Conservation (phyloP, 805 yeast genomes). For the Metschnikowia baotianmanensis region DNA sequence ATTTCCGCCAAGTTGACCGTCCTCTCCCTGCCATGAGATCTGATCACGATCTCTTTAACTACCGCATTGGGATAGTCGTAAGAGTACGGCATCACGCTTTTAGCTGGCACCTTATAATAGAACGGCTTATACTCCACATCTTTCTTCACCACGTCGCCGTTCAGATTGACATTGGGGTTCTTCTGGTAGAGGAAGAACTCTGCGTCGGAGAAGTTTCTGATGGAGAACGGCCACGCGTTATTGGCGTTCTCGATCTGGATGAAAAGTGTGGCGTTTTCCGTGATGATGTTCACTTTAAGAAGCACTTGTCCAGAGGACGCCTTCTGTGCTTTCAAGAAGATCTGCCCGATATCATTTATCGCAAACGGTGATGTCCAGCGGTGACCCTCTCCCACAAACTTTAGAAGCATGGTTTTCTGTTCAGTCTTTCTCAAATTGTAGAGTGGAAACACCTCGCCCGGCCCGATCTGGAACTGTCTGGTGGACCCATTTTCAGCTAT, state of each 20-base stretch:
- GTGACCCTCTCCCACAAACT: constrained; percentile 54
- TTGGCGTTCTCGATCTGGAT: constrained; percentile 71
- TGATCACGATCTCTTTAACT: constrained; percentile 72
- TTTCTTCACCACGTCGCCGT: constrained; percentile 49
- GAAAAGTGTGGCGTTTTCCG: constrained; percentile 83
- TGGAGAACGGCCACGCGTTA: constrained; percentile 87
- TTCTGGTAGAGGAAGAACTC: constrained; percentile 86
- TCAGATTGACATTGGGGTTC: constrained; percentile 69
- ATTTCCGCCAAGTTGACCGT: constrained; percentile 86
- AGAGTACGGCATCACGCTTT: constrained; percentile 95
- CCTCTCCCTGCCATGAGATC: constrained; percentile 72
- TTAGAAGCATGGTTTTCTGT: constrained; percentile 59
- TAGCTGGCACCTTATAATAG: constrained; percentile 77
- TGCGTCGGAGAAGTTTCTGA: constrained; percentile 83
- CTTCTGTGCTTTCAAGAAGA: constrained; percentile 66
- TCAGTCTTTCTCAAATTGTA: constrained; percentile 58
- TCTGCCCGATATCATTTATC: constrained; percentile 80
- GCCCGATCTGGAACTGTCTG: constrained; percentile 42
- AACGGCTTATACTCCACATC: constrained; percentile 70
- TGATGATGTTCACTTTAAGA: constrained; percentile 65
- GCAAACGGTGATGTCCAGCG: constrained; percentile 88
- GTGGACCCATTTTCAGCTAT: constrained; percentile 70
- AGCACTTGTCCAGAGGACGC: constrained; percentile 66
- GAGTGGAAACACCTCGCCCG: constrained; percentile 53
- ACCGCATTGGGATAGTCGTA: constrained; percentile 96